Conservation (phyloP, 352 stramenopile species). For the Pythium volutum region DNA sequence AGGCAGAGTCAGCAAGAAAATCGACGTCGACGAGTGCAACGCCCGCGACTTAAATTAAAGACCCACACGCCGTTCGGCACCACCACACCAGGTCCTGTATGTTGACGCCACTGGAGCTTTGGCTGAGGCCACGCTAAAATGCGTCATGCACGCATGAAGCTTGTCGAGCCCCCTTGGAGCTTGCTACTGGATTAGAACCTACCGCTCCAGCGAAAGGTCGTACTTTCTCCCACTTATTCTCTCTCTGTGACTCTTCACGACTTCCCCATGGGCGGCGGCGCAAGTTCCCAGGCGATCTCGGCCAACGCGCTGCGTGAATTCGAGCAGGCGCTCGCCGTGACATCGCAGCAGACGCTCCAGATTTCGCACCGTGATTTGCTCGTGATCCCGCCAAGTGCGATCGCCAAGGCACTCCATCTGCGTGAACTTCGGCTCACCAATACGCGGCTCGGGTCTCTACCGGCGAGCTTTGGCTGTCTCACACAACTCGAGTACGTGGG, state of each 20-base stretch:
- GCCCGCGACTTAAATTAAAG: no score
- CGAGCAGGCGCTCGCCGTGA: slow-evolving; percentile 30
- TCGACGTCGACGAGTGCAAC: no score
- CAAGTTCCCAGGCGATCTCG: slow-evolving; percentile 24
- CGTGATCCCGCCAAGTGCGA: slow-evolving; percentile 37
- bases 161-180: no score
- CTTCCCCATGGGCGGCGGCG: slow-evolving; percentile 10
- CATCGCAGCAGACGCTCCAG: slow-evolving; percentile 21
- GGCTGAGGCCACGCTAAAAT: no score
- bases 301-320: slow-evolving; percentile 37
- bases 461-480: slow-evolving; percentile 52
- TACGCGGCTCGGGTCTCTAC: slow-evolving; percentile 32
- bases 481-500: slow-evolving; percentile 40
- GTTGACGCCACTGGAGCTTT: no score
- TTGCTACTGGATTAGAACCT: no score
- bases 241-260: not conserved
- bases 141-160: no score
- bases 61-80: no score
- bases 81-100: no score
- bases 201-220: not conserved
- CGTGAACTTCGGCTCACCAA: slow-evolving; percentile 38
- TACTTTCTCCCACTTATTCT: not conserved
- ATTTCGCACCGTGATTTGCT: slow-evolving; percentile 38
- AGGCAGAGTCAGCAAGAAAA: no score
- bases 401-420: slow-evolving; percentile 43